These are phyloP conservation scores for Paramecium octaurelia DNA, from an alignment of 73 alveolate genomes.

Conservation along the genomic window DNA sequence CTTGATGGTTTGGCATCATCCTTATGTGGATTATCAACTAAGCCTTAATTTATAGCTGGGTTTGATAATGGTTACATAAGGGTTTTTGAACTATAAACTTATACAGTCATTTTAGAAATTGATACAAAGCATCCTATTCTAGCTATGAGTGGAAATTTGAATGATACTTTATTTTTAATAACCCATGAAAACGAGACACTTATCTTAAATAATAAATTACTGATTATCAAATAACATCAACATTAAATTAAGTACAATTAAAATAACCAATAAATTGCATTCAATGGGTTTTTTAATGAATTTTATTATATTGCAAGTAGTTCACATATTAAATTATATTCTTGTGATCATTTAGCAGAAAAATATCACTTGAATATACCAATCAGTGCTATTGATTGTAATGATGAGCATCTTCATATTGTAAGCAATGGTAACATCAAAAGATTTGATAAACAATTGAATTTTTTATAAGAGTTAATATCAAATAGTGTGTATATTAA, in stretches of 20 bases:
- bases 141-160: neutral
- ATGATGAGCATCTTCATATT: slow-evolving; percentile 15
- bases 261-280: neutral
- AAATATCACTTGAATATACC: slow-evolving; percentile 34
- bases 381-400: neutral
- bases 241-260: neutral
- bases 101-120: neutral
- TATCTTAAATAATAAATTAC: neutral
- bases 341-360: neutral
- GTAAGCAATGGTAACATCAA: slow-evolving; percentile 10
- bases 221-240: neutral
- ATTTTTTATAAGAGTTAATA: slow-evolving; percentile 3
- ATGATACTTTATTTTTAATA: neutral
- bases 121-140: neutral
- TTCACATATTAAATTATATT: neutral
- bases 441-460: slow-evolving; percentile 3
- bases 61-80: slow-evolving; percentile 29
- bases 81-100: neutral
- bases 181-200: slow-evolving; percentile 14
- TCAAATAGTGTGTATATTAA: neutral
- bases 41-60: neutral
- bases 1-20: slow-evolving; percentile 2
- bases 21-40: neutral
- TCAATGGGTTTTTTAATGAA: slow-evolving; percentile 10
- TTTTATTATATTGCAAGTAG: slow-evolving; percentile 20